Percentiles rank a stretch among this genome's conserved stretches.
These are phyloP conservation scores for Eimeria praecox DNA, from an alignment of 169 alveolate species.

Conservation along the genomic window DNA sequence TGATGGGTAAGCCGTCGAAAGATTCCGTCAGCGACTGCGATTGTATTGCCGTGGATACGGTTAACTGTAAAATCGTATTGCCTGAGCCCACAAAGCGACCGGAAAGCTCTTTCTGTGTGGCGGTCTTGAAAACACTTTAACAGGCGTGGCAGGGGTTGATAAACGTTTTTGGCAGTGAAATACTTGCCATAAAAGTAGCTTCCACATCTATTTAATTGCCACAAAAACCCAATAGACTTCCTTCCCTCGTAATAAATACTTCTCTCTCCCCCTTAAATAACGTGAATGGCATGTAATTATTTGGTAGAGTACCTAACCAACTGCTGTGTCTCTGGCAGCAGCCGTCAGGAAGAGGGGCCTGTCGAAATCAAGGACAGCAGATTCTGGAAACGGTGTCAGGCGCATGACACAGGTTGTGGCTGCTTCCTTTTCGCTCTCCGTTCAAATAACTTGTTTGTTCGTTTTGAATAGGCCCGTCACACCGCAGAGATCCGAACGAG, in stretches of 20 bases:
- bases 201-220: background rate
- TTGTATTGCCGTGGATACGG: background rate
- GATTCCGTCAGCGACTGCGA: background rate
- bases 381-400: background rate
- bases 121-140: background rate
- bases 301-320: background rate
- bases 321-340: background rate
- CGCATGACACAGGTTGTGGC: background rate
- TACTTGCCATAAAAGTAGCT: no score
- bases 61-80: background rate
- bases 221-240: background rate
- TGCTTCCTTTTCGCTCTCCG: background rate
- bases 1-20: background rate
- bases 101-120: background rate
- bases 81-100: background rate
- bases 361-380: background rate
- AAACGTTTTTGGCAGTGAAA: no score
- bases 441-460: background rate
- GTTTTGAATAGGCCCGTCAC: background rate
- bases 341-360: background rate
- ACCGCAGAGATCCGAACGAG: background rate
- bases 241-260: background rate
- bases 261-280: background rate
- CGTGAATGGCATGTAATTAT: background rate
- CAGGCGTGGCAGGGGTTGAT: background rate